These are phyloP conservation scores for Penicillium flavigenum DNA, from an alignment of 495 filamentous ascomycete genomes.

Conservation along the genomic window DNA sequence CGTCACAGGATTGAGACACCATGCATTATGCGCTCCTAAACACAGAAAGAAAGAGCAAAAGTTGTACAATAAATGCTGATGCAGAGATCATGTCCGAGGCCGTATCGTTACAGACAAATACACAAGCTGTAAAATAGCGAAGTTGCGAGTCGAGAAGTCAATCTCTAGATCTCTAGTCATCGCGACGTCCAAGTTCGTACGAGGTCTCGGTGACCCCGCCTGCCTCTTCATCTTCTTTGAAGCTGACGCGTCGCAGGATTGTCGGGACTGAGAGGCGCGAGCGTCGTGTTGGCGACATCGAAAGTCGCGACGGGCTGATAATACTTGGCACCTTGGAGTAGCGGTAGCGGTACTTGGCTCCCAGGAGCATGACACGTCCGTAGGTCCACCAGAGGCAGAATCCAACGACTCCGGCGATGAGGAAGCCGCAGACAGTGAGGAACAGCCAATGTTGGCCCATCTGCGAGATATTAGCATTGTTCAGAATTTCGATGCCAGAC, in stretches of 20 bases:
- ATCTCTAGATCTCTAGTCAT: conserved; percentile 31
- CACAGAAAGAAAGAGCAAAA: conserved; percentile 18
- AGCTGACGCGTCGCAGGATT: conserved; percentile 43
- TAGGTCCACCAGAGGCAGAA: conserved; percentile 58
- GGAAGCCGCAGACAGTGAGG: conserved; percentile 63
- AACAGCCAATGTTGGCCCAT: conserved; percentile 75
- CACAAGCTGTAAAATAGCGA: conserved; percentile 11
- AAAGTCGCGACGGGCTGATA: conserved; percentile 29
- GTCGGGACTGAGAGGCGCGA: conserved; percentile 40
- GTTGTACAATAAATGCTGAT: conserved; percentile 33
- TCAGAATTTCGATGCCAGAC: background rate
- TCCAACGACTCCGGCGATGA: conserved; percentile 57
- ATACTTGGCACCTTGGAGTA: conserved; percentile 39
- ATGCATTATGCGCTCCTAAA: conserved; percentile 33
- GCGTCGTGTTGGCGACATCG: conserved; percentile 36
- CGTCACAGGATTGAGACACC: conserved; percentile 27
- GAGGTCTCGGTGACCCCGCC: conserved; percentile 40
- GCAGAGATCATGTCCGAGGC: conserved; percentile 29
- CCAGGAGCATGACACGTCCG: conserved; percentile 47
- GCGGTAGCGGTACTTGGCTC: conserved; percentile 45
- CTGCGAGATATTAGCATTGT: conserved; percentile 19
- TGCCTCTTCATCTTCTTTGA: conserved; percentile 48
- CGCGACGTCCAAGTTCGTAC: conserved; percentile 43
- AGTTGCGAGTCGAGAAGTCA: conserved; percentile 7
- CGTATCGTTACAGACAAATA: conserved; percentile 31